Conservation (phyloP, 352 stramenopile species). For the Phytophthora megakarya region DNA sequence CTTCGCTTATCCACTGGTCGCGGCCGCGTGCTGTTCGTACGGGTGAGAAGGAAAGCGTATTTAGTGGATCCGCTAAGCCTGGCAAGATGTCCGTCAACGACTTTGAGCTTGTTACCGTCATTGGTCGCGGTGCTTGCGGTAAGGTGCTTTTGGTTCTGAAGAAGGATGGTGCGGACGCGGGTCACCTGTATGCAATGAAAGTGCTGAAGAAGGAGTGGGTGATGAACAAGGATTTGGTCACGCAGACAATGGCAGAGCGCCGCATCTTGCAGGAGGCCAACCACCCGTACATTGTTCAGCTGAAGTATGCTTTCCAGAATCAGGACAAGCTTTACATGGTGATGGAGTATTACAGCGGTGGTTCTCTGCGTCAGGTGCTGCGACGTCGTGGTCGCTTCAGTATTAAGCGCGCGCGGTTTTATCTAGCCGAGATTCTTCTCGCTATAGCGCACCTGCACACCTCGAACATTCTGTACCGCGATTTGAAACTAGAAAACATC, state of each 20-base stretch:
- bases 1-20: slow-evolving; percentile 74
- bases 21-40: slow-evolving; percentile 64
- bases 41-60: slow-evolving; percentile 74
- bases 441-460: slow-evolving; percentile 67
- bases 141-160: slow-evolving; percentile 76
- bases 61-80: slow-evolving; percentile 62
- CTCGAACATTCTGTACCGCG: slow-evolving; percentile 73
- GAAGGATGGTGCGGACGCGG: slow-evolving; percentile 63
- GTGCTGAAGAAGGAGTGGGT: slow-evolving; percentile 84
- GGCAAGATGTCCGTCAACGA: slow-evolving; percentile 80
- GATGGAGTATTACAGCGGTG: slow-evolving; percentile 82
- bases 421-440: slow-evolving; percentile 68
- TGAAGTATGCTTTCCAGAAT: slow-evolving; percentile 80
- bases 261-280: slow-evolving; percentile 76
- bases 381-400: slow-evolving; percentile 69
- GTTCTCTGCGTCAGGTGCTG: slow-evolving; percentile 68
- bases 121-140: slow-evolving; percentile 69
- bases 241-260: slow-evolving; percentile 78
- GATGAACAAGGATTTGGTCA: slow-evolving; percentile 82
- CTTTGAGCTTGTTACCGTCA: slow-evolving; percentile 77
- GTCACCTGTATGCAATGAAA: slow-evolving; percentile 76
- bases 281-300: slow-evolving; percentile 79
- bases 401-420: slow-evolving; percentile 74
- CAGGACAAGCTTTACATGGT: slow-evolving; percentile 86
- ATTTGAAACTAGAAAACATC: slow-evolving; percentile 82